Evolutionary conservation across 2,329 filamentous ascomycete species (phyloP), one percentile per base, ranked within the genome.

Genomic region (Lasiodiplodia sp.): DNA sequence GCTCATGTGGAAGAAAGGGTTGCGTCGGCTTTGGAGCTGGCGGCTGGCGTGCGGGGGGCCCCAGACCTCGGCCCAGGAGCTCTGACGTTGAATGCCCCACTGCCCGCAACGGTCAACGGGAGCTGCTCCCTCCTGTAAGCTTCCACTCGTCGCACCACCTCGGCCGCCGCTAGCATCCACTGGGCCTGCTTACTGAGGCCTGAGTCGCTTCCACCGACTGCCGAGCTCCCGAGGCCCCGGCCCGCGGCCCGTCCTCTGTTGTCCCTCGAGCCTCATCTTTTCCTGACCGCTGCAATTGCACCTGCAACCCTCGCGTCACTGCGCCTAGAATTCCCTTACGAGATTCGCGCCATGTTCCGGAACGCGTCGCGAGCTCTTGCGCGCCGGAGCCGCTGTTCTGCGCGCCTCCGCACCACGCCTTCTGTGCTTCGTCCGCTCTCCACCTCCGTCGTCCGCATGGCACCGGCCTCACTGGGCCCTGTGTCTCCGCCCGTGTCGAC

Each of bases 401-500:
- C 51, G 72, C 73, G 65, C 71, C 76, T 57, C 73, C 72, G 69
- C 60, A 67, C 60, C 68, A 73, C 63, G 70, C 69, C 65, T 73
- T 31, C 5, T 25, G 71, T 76, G 67, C 73, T 77, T 71, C 75
- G 69, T 75, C 47, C 73, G 80, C 68, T 86, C 52, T 82, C 82
- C 57, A 80, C 79, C 37, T 79, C 80, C n/a, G 70, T 73, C 18
- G 75, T 73, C 68, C 83, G 80, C 75, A 90, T 91, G 87, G 82
- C 88, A 47, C 79, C 75, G 69, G 81, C 84, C 25, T 77, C 84
- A 2, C 84, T 85, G 55, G 78, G 85, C 56, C 77, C 87, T 14
- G 87, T 90, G 53, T 78, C 87, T 18, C 88, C 89, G 28, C 88
- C 90, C 18, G 79, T 92, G 28, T 89, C 90, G 18, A 83, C 84